These are phyloP conservation scores for Colletotrichum paranaense DNA, from an alignment of 2,329 filamentous ascomycete genomes.

Conservation along the genomic window DNA sequence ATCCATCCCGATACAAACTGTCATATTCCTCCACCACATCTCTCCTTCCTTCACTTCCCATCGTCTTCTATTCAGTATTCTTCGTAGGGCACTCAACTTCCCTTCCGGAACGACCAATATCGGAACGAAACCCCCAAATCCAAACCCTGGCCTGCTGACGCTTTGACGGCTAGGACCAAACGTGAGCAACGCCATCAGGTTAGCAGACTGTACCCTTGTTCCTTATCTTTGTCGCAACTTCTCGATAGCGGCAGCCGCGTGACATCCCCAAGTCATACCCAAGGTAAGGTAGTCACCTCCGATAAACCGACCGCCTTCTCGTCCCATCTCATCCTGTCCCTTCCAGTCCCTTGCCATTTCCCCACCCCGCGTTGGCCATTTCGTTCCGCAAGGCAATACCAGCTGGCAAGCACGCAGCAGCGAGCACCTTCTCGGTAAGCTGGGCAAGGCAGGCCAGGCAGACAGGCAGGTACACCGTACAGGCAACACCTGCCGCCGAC, in stretches of 20 bases:
- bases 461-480: neutral
- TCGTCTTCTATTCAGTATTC: neutral
- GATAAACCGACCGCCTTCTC: conserved; percentile 26
- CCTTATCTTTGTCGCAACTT: conserved; percentile 29
- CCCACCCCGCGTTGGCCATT: conserved; percentile 17
- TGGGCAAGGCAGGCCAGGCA: neutral
- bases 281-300: conserved; percentile 18
- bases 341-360: conserved; percentile 9
- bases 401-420: conserved; percentile 13
- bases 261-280: conserved; percentile 21
- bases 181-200: conserved; percentile 26
- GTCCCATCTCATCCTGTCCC: conserved; percentile 27
- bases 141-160: neutral
- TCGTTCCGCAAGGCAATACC: conserved; percentile 17
- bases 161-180: conserved; percentile 21
- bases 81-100: neutral
- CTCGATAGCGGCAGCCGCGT: conserved; percentile 32
- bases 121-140: neutral
- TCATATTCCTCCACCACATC: conserved; percentile 9
- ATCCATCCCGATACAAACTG: neutral
- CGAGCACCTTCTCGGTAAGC: neutral
- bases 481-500: conserved; percentile 2
- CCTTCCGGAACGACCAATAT: neutral
- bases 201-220: conserved; percentile 26
- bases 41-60: neutral